Percentiles rank a stretch among this genome's conserved stretches.
Conservation (phyloP, 139 green algal species). For the Coelastrella sp. region DNA sequence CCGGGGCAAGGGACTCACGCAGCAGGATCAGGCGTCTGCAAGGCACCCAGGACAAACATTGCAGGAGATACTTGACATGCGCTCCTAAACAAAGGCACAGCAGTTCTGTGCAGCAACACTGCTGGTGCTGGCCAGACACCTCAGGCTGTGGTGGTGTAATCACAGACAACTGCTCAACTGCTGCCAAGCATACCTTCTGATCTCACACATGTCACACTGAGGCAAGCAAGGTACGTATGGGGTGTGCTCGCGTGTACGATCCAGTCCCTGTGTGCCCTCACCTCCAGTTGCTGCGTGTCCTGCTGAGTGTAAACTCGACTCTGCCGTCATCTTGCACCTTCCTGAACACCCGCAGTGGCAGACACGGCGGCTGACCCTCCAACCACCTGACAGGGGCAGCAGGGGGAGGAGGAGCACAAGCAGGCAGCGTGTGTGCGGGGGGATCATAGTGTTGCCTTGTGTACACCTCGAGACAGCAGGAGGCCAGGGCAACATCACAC, state of each 20-base stretch:
- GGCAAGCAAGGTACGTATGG: too few species aligned
- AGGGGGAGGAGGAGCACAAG: not conserved
- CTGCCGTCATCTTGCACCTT: slow-evolving; percentile 57
- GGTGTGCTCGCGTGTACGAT: not conserved
- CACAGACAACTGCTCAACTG: too few species aligned
- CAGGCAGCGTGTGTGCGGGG: not conserved
- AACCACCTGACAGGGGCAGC: slow-evolving; percentile 23
- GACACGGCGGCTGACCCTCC: not conserved
- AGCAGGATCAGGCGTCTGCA: slow-evolving; percentile 22
- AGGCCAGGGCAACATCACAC: not conserved
- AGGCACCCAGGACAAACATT: not conserved
- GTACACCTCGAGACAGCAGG: not conserved
- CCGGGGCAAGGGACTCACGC: slow-evolving; percentile 9
- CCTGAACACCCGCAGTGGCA: slow-evolving; percentile 24
- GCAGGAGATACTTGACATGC: too few species aligned
- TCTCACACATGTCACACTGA: too few species aligned
- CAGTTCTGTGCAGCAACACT: too few species aligned
- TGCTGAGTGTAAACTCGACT: slow-evolving; percentile 52
- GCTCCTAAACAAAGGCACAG: too few species aligned
- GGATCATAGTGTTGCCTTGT: not conserved
- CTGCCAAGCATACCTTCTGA: too few species aligned
- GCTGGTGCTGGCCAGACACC: too few species aligned
- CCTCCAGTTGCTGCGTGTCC: slow-evolving; percentile 58
- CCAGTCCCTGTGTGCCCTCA: not conserved
- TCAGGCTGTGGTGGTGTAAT: too few species aligned